Base-by-base conservation (phyloP, 129 eudicot genomes). In the Rutidosis leptorrhynchoides region DNA sequence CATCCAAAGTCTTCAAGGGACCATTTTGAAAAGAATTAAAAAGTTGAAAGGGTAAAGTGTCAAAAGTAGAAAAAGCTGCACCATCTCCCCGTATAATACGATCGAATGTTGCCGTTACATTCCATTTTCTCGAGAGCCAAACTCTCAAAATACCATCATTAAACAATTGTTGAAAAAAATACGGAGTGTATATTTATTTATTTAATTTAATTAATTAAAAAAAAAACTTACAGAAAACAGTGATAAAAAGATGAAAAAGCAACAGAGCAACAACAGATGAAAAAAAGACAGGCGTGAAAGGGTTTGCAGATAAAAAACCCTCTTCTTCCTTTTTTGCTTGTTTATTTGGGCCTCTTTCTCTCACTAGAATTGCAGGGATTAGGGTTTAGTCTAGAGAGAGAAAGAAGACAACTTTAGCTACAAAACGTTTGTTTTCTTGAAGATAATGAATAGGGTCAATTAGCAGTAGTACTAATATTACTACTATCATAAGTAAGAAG, bases 51-150 rank as follows among this genome's bases (percentile, higher is more conserved):
- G 16, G 5, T 14, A 54, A 22, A 54, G 6, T 22, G 59, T 12
- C 7, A 10, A 53, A 53, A 53, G 59, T 1, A 10, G 15, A 54
- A 54, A 54, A 54, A 22, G 59, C 59, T 54, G 59, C n/a, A 11
- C 46, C n/a, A 40, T 40, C 46, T 65, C 67, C 72, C 79, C 62
- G 68, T 74, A 67, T 74, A 74, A 74, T 74, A 74, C 79, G 79
- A 74, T 67, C 56, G 79, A 67, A 74, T 74, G 79, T 74, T 74
- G 73, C 79, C 79, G 79, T 74, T 74, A 67, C 79, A 74, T 74
- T 74, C 62, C 61, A 66, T 58, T 66, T 74, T 58, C 61, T 74
- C 74, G 56, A 40, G 43, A 70, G 74, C 58, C 74, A 70, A 40
- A 40, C 46, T 40, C 46, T 40, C n/a, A 40, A 40, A 40, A 70